Conservation (phyloP, 768 basidiomycete genomes). For the Podaxis mareebaensis region DNA sequence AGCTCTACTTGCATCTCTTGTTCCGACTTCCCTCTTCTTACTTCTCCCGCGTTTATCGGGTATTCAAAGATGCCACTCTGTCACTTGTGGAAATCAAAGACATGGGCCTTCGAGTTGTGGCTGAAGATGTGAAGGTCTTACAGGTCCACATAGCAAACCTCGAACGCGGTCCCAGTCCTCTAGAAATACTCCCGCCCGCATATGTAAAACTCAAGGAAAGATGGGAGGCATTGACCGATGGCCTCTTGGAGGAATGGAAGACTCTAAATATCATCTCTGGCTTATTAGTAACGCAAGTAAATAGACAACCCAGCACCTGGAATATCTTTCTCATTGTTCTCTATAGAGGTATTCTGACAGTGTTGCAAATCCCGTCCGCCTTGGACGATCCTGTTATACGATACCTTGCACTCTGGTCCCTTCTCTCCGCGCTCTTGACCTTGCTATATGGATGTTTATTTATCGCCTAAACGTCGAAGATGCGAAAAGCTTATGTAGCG, state of each 20-base stretch:
- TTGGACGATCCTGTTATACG: no score
- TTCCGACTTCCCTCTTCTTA: not conserved
- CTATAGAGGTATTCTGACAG: no score
- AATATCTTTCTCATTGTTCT: no score
- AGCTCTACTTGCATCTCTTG: not conserved
- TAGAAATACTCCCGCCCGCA: no score
- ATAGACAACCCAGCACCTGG: no score
- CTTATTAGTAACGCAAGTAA: not conserved
- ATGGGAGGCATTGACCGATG: not conserved
- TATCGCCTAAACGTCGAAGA: no score
- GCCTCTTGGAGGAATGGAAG: not conserved
- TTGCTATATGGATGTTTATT: no score
- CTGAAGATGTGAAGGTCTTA: not conserved
- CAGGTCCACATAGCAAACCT: not conserved
- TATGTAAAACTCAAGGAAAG: not conserved
- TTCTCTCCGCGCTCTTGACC: no score
- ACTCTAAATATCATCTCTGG: not conserved
- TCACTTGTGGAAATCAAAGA: not conserved
- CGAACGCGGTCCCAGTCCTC: no score
- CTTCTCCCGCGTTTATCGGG: not conserved
- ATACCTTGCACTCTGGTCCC: no score
- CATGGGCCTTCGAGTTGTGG: not conserved
- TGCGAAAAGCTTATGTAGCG: no score
- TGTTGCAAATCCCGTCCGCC: no score
- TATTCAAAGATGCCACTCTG: not conserved